Evolutionary conservation across 257 asterid species (phyloP), one percentile per base, ranked within the genome.

Genomic region (Nicotiana otophora): DNA sequence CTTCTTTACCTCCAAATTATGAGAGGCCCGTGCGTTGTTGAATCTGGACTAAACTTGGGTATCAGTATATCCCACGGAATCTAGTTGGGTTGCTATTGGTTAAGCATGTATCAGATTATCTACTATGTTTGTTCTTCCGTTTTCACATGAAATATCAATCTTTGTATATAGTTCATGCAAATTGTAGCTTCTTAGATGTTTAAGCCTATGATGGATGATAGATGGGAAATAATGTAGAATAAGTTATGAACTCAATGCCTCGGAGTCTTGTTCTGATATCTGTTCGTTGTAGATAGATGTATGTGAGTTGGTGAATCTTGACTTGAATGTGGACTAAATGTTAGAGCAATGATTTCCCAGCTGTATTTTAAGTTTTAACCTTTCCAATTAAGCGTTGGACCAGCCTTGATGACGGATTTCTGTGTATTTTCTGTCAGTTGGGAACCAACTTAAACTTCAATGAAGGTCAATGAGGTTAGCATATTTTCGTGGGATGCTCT

Each of bases 1-100:
- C 98, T 34, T 92, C 99, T 80, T 77, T 95, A 65, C 98, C 99
- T 83, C 95, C 99, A 20, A 89, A 87, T 53, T 94, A 95, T 30
- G 95, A 92, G 89, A 92, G 99, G 90, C 97, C 97, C 28, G 15
- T 34, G 11, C 90, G 80, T 68, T 95, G 98, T 83, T 95, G 92
- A 88, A 76, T 67, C 46, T 16, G 26, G 28, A 28, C 28, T 75
- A 51, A 28, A 75, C 42, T 74, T 16, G 10, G 15, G 5, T 75
- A 12, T 75, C 80, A 28, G 46, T 75, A 39, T 75, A 16, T 75
- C 28, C 26, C 64, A 51, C 17, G 64, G 26, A 17, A 26, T 28
- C 63, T 51, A 51, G 46, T 23, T 75, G 7, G 17, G 80, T 51
- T 28, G 46, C 64, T 75, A 28, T 51, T 51, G 31, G 16, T 51